Percentiles rank a stretch among this genome's conserved stretches.
Evolutionary conservation across 306 rosid genomes (phyloP).

Genomic region (Castanospermum australe): DNA sequence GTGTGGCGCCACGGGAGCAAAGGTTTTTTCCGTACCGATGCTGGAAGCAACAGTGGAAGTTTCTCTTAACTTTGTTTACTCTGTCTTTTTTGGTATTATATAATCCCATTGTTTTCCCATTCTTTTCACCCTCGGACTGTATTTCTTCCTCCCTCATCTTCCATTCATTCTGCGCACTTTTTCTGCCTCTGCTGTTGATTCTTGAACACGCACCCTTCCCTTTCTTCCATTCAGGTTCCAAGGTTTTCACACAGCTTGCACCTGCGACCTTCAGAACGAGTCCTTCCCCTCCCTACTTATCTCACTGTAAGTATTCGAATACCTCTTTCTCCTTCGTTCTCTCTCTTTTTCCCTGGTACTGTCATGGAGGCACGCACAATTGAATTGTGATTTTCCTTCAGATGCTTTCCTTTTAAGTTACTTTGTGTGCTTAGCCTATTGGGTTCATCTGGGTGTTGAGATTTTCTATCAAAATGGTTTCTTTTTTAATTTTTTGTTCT

Average conservation of each 20-base stretch:
- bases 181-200: slow-evolving; percentile 26
- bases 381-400: not conserved
- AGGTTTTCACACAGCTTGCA: not conserved
- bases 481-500: not conserved
- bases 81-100: not conserved
- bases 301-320: not conserved
- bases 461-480: not conserved
- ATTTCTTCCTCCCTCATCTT: not conserved
- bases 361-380: not conserved
- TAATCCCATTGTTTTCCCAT: not conserved
- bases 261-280: not conserved
- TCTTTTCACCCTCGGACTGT: not conserved
- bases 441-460: not conserved
- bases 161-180: not conserved
- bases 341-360: not conserved
- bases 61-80: not conserved
- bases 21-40: not conserved
- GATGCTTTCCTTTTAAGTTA: not conserved
- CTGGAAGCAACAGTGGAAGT: not conserved
- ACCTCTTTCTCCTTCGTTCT: not conserved
- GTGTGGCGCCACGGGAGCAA: not conserved
- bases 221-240: not conserved
- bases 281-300: not conserved
- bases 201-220: too few species aligned
- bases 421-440: not conserved